phyloP scores from a whole-genome alignment of 768 basidiomycete genomes.

The Leucocoprinus birnbaumii region DNA sequence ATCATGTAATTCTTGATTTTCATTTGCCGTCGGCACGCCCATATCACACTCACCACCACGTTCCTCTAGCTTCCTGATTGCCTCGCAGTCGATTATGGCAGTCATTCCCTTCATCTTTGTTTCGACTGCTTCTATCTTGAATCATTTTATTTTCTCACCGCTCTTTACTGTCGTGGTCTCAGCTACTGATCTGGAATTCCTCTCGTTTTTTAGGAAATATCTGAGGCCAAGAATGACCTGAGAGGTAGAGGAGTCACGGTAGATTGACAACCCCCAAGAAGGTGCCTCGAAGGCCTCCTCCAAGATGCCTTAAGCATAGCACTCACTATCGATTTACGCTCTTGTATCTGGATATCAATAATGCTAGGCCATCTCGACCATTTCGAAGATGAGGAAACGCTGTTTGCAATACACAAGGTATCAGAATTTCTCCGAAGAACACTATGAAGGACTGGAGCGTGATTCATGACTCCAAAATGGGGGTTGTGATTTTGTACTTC shows the following conservation, averaged over 20 bases:
- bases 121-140: neutral
- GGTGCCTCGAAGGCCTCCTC: neutral
- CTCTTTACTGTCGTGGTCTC: slow-evolving; percentile 4
- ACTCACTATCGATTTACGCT: neutral
- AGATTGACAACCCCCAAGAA: slow-evolving; percentile 39
- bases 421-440: slow-evolving; percentile 11
- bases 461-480: slow-evolving; percentile 6
- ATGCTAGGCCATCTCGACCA: neutral
- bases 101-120: neutral
- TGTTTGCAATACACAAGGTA: neutral
- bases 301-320: neutral
- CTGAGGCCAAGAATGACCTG: slow-evolving; percentile 49
- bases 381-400: neutral
- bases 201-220: slow-evolving; percentile 51
- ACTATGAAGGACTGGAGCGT: neutral
- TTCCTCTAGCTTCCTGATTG: slow-evolving; percentile 6
- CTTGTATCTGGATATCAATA: slow-evolving; percentile 3
- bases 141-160: slow-evolving; percentile 4
- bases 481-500: slow-evolving; percentile 8
- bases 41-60: neutral
- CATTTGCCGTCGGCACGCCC: slow-evolving; percentile 7
- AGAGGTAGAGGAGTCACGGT: slow-evolving; percentile 58
- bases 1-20: neutral
- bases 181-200: slow-evolving; percentile 6
- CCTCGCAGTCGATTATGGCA: neutral